A percentile compares a stretch with the other conserved stretches of the same genome.
Evolutionary conservation across 257 asterid genomes (phyloP).

Genomic region (Solanum chmielewskii): DNA sequence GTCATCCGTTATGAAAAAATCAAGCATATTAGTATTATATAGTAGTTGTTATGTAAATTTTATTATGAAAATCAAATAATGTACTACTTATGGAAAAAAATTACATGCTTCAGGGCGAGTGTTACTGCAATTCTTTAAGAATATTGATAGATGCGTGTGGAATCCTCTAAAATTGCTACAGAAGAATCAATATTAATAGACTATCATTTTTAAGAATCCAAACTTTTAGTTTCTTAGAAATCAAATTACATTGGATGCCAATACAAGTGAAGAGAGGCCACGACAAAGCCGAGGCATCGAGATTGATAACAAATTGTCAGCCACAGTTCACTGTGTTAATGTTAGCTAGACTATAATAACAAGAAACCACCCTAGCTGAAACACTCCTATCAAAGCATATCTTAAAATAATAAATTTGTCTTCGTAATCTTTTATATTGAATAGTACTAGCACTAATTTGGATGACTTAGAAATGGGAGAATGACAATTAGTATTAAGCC

Average conservation of each 20-base stretch:
- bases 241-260: background rate
- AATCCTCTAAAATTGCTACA: too few species aligned
- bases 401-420: background rate
- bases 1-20: background rate
- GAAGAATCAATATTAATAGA: too few species aligned
- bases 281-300: background rate
- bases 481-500: too few species aligned
- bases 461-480: background rate
- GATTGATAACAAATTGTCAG: background rate
- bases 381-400: background rate
- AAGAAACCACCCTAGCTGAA: background rate
- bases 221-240: background rate
- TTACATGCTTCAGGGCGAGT: background rate
- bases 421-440: background rate
- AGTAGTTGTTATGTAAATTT: background rate
- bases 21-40: background rate
- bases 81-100: background rate
- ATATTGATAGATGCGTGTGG: rapidly evolving
- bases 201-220: too few species aligned
- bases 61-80: background rate
- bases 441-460: background rate
- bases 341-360: background rate
- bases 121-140: too few species aligned
- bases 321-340: background rate
- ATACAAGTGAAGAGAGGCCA: background rate